Conservation (phyloP, 192 early-diverging fungal genomes). For the Backusella macrospora region DNA sequence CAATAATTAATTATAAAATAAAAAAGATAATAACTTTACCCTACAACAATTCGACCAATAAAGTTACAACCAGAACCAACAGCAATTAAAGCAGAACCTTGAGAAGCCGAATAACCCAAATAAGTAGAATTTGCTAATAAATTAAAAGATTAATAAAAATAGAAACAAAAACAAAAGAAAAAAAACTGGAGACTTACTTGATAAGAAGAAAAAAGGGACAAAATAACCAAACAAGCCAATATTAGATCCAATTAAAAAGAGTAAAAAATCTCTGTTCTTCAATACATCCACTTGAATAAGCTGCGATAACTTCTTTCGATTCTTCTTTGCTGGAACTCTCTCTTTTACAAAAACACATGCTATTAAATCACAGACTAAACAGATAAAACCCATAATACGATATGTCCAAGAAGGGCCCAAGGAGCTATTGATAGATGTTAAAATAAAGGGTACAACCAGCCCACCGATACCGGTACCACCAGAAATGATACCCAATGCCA, state of each 20-base stretch:
- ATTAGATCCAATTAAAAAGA: slow-evolving; percentile 28
- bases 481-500: slow-evolving; percentile 60
- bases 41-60: slow-evolving; percentile 34
- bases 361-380: slow-evolving; percentile 5
- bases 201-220: slow-evolving; percentile 36
- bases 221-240: slow-evolving; percentile 30
- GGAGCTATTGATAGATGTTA: slow-evolving; percentile 52
- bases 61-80: slow-evolving; percentile 27
- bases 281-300: slow-evolving; percentile 27
- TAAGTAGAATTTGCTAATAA: slow-evolving; percentile 23
- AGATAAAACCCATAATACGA: slow-evolving; percentile 36
- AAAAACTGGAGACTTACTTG: neutral
- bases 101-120: slow-evolving; percentile 25
- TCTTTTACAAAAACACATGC: slow-evolving; percentile 24
- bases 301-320: neutral
- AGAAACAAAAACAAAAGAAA: neutral
- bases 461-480: slow-evolving; percentile 76
- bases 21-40: neutral
- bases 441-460: slow-evolving; percentile 60
- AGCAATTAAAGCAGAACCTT: slow-evolving; percentile 32
- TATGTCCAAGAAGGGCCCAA: slow-evolving; percentile 58
- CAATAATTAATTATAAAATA: too few species aligned
- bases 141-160: neutral
- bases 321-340: neutral
- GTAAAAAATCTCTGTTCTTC: slow-evolving; percentile 23